These are phyloP conservation scores for Aphanomyces invadans DNA, from an alignment of 352 stramenopile genomes.

Conservation along the genomic window DNA sequence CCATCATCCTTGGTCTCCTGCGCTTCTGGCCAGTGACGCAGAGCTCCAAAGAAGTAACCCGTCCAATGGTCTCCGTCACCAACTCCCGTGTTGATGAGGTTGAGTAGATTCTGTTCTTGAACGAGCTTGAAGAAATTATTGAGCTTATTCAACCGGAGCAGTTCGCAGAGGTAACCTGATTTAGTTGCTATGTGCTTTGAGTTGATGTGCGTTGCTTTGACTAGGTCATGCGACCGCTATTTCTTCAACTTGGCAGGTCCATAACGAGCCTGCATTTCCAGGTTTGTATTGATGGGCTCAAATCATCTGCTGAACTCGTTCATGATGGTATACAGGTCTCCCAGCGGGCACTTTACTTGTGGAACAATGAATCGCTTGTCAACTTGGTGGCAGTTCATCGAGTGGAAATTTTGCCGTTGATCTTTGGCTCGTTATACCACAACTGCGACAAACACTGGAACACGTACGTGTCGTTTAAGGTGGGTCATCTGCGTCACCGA, in stretches of 20 bases:
- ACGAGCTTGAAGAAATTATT: constrained; percentile 98
- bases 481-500: not conserved
- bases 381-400: constrained; percentile 76
- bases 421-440: constrained; percentile 57
- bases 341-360: constrained; percentile 96
- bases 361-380: constrained; percentile 98
- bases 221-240: constrained; percentile 68
- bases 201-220: not conserved
- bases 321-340: constrained; percentile 47
- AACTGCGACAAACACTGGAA: constrained; percentile 88
- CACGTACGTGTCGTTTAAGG: constrained; percentile 32
- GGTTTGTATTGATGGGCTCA: no score
- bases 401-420: constrained; percentile 73
- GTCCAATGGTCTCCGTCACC: not conserved
- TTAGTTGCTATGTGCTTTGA: no score
- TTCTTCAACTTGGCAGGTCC: constrained; percentile 71
- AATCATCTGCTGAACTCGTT: no score
- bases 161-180: constrained; percentile 40
- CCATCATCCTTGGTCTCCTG: constrained; percentile 91
- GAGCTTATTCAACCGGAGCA: constrained; percentile 89
- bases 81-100: no score
- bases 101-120: constrained; percentile 90
- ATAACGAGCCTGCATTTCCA: constrained; percentile 95
- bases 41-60: constrained; percentile 76
- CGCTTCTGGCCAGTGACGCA: constrained; percentile 93